Base-by-base conservation (phyloP, 208 protist species). In the Crithidia bombi region DNA sequence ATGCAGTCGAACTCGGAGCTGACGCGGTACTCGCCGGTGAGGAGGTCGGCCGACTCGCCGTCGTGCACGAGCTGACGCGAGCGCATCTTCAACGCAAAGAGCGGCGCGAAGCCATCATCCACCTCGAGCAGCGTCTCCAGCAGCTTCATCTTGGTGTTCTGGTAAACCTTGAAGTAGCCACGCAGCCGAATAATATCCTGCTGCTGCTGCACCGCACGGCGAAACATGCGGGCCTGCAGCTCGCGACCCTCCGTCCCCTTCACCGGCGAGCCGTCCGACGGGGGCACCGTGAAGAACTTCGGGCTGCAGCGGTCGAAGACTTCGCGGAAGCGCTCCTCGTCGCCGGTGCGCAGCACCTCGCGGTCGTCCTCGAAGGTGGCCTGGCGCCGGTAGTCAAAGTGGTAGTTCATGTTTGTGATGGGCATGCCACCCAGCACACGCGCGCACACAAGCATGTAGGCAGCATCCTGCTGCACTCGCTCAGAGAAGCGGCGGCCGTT, bases 221-320 rank as follows among this genome's bases (percentile, higher is more conserved):
- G 87, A 68, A 96, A 96, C 78, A 96, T 91, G 67, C 89, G 92
- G 15, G 86, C 83, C 75, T 96, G 92, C 66, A 92, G 86, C 61
- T 94, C 87, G 68, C 92, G 91, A 11, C 89, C 89, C 58, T 96
- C 92, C 3, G 82, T 85, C 17, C 89, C 87, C 73, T 90, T 91
- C 66, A 87, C 87, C 47, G 62, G 79, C 28, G 79, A 81, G 14
- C 83, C 72, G 56, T 73, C 57, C 28, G 78, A 74, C 36, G 86
- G 79, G 7, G 86, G 86, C 49, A 93, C 79, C 11, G 85, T 88
- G 69, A 96, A 57, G 68, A 96, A 96, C 73, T 94, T 96, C 65
- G 92, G 92, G 78, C 92, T 94, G 73, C 86, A 92, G 54, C 89
- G 89, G 66, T 93, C 89, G 71, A 96, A 96, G 15, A 96, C 84